Evolutionary conservation across 306 rosid species (phyloP), one percentile per base, ranked within the genome.

Genomic region (Fragaria ananassa): DNA sequence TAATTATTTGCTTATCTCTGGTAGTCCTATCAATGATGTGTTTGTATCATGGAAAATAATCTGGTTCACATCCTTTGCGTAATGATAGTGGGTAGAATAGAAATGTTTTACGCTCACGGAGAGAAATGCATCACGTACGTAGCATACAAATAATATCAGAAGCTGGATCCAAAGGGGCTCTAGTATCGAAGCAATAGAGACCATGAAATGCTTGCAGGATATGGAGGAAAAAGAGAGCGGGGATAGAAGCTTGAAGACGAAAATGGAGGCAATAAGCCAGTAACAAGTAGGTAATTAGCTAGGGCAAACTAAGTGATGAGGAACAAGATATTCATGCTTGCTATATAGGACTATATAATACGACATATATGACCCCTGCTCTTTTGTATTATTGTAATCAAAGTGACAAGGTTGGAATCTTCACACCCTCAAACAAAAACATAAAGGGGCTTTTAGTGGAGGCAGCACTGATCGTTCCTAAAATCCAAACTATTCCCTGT

Each of bases 131-230:
- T 61, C 67, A 61, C 67, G 42, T 61, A 61, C 67, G 42, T 61
- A 61, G 39, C 41, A 5, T 11, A 61, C 15, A 17, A 62, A 54
- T 12, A 47, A 14, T 21, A 63, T 68, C 14, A n/a, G 70, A 80
- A 81, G 80, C 80, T 80, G 77, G 62, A 70, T 62, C 71, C 69
- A 51, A 78, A 47, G 37, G 46, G 34, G 42, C 74, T 70, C 69
- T 50, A 15, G 44, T 9, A 27, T 42, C 77, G 46, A 76, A 51
- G 77, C 6, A 42, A 29, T 10, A 3, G 23, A 49, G 44, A 46
- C 71, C 70, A 39, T 19, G 29, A 31, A 42, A 44, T 70, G 37
- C 8, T 17, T 49, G 19, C 80, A 45, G 62, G 29, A 34, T 46
- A 11, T 60, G 65, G 65, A 27, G 7, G 63, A 29, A 37, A 65